A percentile compares a stretch with the other conserved stretches of the same genome.
These are phyloP conservation scores for Gorgonomyces haynaldii DNA, from an alignment of 192 early-diverging fungal species.

Conservation along the genomic window DNA sequence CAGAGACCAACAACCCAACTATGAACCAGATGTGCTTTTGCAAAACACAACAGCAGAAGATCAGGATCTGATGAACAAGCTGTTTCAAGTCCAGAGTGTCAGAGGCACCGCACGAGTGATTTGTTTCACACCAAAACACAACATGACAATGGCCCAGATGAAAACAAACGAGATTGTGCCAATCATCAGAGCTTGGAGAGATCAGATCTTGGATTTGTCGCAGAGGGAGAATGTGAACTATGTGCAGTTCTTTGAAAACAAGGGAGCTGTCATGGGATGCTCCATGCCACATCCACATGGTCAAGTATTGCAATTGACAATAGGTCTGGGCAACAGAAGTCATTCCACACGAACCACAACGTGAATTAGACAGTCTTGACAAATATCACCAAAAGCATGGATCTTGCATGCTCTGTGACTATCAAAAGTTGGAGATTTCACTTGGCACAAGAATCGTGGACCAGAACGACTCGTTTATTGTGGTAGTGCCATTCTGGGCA, in stretches of 20 bases:
- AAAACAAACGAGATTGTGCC: slow-evolving; percentile 41
- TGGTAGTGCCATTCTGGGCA: slow-evolving; percentile 91
- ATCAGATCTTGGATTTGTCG: slow-evolving; percentile 44
- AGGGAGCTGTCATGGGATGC: slow-evolving; percentile 92
- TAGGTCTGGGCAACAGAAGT: slow-evolving; percentile 78
- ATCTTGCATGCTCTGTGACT: slow-evolving; percentile 74
- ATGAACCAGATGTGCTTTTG: slow-evolving; percentile 6
- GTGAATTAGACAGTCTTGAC: slow-evolving; percentile 56
- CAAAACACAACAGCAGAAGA: neutral
- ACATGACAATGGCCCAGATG: slow-evolving; percentile 85
- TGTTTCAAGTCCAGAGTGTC: slow-evolving; percentile 26
- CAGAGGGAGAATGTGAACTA: slow-evolving; percentile 50
- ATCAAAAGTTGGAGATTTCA: slow-evolving; percentile 46
- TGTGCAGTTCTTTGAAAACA: slow-evolving; percentile 97
- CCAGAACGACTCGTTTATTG: slow-evolving; percentile 70
- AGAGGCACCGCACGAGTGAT: slow-evolving; percentile 76
- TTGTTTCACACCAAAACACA: slow-evolving; percentile 86
- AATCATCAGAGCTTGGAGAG: slow-evolving; percentile 66
- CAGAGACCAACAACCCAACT: slow-evolving; percentile 43
- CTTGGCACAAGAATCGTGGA: slow-evolving; percentile 57
- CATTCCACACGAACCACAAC: slow-evolving; percentile 68
- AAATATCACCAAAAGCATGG: slow-evolving; percentile 45
- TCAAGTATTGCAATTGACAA: slow-evolving; percentile 32
- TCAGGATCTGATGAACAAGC: neutral
- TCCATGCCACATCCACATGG: slow-evolving; percentile 95